Evolutionary conservation across 805 yeast species (phyloP).

Genomic region (Ascoidea tarda): DNA sequence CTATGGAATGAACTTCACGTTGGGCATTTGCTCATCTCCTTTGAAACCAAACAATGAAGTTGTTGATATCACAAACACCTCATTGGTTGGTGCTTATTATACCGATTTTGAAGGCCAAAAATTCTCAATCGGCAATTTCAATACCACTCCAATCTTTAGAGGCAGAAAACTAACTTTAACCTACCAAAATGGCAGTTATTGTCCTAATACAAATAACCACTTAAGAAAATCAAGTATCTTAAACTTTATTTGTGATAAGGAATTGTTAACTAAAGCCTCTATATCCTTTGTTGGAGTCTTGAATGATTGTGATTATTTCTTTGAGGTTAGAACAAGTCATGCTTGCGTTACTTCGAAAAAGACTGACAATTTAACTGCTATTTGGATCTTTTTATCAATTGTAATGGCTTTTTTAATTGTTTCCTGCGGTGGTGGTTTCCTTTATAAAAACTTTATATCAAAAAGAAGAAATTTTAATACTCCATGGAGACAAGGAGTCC

Average conservation of each 20-base stretch:
- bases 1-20: constrained; percentile 55
- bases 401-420: constrained; percentile 26
- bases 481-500: not conserved
- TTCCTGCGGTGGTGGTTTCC: constrained; percentile 27
- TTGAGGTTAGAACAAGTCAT: constrained; percentile 72
- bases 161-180: constrained; percentile 61
- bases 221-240: constrained; percentile 48
- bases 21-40: constrained; percentile 59
- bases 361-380: constrained; percentile 46
- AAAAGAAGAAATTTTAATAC: not conserved
- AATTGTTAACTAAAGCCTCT: constrained; percentile 47
- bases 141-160: constrained; percentile 47
- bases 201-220: constrained; percentile 23
- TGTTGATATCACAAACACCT: constrained; percentile 20
- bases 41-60: constrained; percentile 20
- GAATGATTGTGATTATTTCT: constrained; percentile 70
- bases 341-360: constrained; percentile 76
- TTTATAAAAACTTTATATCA: constrained; percentile 14
- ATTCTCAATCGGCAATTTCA: constrained; percentile 46
- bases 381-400: constrained; percentile 50
- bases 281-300: constrained; percentile 56
- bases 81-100: constrained; percentile 44
- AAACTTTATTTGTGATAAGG: constrained; percentile 70
- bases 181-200: constrained; percentile 54
- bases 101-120: constrained; percentile 28